Percentiles rank a stretch among this genome's conserved stretches.
These are phyloP conservation scores for Clavaria fumosa DNA, from an alignment of 768 basidiomycete genomes.

Conservation along the genomic window DNA sequence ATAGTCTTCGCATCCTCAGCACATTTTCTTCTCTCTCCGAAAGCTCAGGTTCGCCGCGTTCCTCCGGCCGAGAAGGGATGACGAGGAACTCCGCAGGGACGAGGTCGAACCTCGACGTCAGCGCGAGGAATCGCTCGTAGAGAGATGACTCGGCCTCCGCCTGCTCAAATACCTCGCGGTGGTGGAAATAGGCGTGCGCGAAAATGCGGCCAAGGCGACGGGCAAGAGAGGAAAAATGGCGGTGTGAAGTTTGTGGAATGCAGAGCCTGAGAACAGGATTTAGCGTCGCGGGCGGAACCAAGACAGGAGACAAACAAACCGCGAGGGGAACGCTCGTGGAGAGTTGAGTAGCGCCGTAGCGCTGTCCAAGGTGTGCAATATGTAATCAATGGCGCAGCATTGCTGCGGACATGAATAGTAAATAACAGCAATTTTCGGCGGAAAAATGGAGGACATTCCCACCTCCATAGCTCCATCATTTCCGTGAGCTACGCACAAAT, in stretches of 20 bases:
- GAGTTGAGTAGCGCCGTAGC: conserved; percentile 87
- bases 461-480: conserved; percentile 82
- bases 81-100: conserved; percentile 76
- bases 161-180: conserved; percentile 81
- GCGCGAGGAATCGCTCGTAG: conserved; percentile 78
- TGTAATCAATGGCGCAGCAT: conserved; percentile 97
- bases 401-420: conserved; percentile 29
- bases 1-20: conserved; percentile 24
- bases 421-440: background rate
- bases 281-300: background rate
- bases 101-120: conserved; percentile 66
- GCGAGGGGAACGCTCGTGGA: conserved; percentile 79
- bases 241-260: conserved; percentile 64
- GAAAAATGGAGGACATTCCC: conserved; percentile 11
- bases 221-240: conserved; percentile 84
- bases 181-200: conserved; percentile 91
- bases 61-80: conserved; percentile 34
- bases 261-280: conserved; percentile 37
- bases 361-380: conserved; percentile 82
- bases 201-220: conserved; percentile 90
- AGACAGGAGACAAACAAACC: conserved; percentile 29
- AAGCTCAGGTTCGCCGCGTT: conserved; percentile 10
- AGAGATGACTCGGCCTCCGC: conserved; percentile 83
- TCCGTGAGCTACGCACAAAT: conserved; percentile 89
- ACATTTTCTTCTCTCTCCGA: conserved; percentile 13